phyloP scores from a whole-genome alignment of 306 rosid genomes.

The Abrus precatorius region DNA sequence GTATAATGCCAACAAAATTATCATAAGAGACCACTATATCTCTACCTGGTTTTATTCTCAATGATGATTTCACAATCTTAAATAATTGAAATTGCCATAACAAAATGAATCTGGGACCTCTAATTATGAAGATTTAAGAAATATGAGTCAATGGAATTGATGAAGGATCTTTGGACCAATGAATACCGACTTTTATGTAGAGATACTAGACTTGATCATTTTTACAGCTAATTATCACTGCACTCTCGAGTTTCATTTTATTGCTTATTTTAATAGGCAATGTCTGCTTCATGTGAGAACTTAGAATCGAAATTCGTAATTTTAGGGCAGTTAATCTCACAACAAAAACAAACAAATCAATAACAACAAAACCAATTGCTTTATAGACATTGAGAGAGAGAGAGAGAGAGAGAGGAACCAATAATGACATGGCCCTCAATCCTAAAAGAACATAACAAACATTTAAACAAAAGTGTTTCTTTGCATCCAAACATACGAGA shows the following conservation, averaged over 20 bases:
- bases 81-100: slow-evolving; percentile 45
- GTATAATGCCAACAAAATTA: slow-evolving; percentile 41
- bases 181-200: slow-evolving; percentile 38
- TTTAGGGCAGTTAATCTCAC: slow-evolving; percentile 35
- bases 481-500: slow-evolving; percentile 48
- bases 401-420: slow-evolving; percentile 42
- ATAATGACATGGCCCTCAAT: slow-evolving; percentile 65
- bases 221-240: slow-evolving; percentile 45
- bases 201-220: slow-evolving; percentile 36
- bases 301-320: slow-evolving; percentile 10
- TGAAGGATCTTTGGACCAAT: slow-evolving; percentile 50
- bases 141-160: slow-evolving; percentile 45
- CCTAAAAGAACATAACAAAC: slow-evolving; percentile 48
- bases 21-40: slow-evolving; percentile 34
- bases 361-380: slow-evolving; percentile 41
- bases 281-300: slow-evolving; percentile 41
- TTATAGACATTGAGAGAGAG: slow-evolving; percentile 31
- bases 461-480: slow-evolving; percentile 55
- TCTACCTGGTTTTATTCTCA: slow-evolving; percentile 45
- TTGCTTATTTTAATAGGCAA: slow-evolving; percentile 25
- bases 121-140: slow-evolving; percentile 45
- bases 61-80: slow-evolving; percentile 40
- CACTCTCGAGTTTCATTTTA: slow-evolving; percentile 30
- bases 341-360: slow-evolving; percentile 47
- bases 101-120: slow-evolving; percentile 22